Conservation (phyloP, 1,139 yeast genomes). For the Lodderomyces margitis region DNA sequence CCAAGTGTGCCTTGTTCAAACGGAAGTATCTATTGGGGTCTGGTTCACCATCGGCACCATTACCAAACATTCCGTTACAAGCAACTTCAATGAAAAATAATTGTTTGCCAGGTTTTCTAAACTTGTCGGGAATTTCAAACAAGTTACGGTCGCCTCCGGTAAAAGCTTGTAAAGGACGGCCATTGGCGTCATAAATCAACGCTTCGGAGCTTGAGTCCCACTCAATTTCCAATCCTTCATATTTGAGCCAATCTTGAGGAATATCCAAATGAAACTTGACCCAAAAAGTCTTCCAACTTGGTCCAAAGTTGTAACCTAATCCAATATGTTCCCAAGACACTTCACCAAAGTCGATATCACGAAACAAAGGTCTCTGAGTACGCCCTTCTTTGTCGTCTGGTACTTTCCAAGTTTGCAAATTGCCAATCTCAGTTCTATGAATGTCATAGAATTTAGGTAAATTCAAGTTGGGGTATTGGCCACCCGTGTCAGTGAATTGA, state of each 20-base stretch:
- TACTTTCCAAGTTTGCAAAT: slow-evolving; percentile 59
- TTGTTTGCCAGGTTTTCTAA: slow-evolving; percentile 40
- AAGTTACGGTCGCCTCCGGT: slow-evolving; percentile 84
- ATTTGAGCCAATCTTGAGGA: slow-evolving; percentile 57
- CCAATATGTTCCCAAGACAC: slow-evolving; percentile 57
- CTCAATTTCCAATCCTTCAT: slow-evolving; percentile 60
- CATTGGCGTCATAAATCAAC: slow-evolving; percentile 64
- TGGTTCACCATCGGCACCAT: slow-evolving; percentile 60
- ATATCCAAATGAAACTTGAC: slow-evolving; percentile 64
- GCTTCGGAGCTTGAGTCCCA: slow-evolving; percentile 93
- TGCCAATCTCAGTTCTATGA: slow-evolving; percentile 47
- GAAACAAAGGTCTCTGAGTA: slow-evolving; percentile 72
- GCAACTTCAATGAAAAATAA: slow-evolving; percentile 81
- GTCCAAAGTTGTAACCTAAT: slow-evolving; percentile 82
- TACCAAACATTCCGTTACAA: slow-evolving; percentile 94
- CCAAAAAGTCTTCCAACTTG: slow-evolving; percentile 98
- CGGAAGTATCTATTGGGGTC: slow-evolving; percentile 68
- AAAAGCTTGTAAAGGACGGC: slow-evolving; percentile 75
- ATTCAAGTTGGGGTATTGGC: slow-evolving; percentile 67
- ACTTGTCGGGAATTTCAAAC: slow-evolving; percentile 60
- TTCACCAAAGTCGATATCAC: slow-evolving; percentile 48
- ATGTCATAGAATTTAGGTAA: slow-evolving; percentile 80
- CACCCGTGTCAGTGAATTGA: slow-evolving; percentile 72
- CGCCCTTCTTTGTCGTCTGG: slow-evolving; percentile 54
- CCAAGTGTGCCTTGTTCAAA: slow-evolving; percentile 69